Conservation (phyloP, 306 rosid genomes). For the Hippophae tibetana region DNA sequence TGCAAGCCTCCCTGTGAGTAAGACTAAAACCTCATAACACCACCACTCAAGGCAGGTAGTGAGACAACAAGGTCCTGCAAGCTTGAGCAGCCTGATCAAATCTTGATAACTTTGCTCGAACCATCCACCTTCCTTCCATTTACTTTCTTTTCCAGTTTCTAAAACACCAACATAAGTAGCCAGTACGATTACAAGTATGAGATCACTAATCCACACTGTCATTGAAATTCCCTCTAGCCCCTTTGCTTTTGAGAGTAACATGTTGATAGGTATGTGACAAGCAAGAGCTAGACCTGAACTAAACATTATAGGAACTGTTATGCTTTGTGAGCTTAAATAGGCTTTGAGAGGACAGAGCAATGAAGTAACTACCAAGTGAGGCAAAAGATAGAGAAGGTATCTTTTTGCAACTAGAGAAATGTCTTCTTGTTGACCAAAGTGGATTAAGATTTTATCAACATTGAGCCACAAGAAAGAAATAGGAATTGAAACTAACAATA, state of each 20-base stretch:
- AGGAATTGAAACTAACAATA: conserved; percentile 48
- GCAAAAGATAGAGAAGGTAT: conserved; percentile 54
- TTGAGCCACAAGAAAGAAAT: conserved; percentile 74
- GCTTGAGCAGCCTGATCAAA: conserved; percentile 61
- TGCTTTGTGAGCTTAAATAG: conserved; percentile 61
- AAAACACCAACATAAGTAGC: conserved; percentile 35
- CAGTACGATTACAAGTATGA: conserved; percentile 43
- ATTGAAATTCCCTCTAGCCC: conserved; percentile 67
- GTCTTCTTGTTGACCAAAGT: conserved; percentile 61
- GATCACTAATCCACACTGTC: conserved; percentile 76
- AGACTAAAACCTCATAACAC: conserved; percentile 78
- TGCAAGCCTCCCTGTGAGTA: conserved; percentile 62
- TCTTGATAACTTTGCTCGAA: conserved; percentile 44
- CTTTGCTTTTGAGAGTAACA: conserved; percentile 47
- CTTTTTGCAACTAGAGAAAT: conserved; percentile 44
- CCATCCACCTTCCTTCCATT: conserved; percentile 75
- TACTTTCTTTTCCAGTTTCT: conserved; percentile 27
- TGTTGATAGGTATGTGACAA: conserved; percentile 62
- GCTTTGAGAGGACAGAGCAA: conserved; percentile 69
- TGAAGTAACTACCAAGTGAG: conserved; percentile 55
- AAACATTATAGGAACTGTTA: conserved; percentile 70
- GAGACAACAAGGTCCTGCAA: conserved; percentile 75
- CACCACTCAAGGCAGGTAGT: conserved; percentile 91
- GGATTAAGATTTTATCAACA: conserved; percentile 57
- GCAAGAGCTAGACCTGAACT: conserved; percentile 52